Base-by-base conservation (phyloP, 2,329 filamentous ascomycete genomes). In the Cladosporium sp. region DNA sequence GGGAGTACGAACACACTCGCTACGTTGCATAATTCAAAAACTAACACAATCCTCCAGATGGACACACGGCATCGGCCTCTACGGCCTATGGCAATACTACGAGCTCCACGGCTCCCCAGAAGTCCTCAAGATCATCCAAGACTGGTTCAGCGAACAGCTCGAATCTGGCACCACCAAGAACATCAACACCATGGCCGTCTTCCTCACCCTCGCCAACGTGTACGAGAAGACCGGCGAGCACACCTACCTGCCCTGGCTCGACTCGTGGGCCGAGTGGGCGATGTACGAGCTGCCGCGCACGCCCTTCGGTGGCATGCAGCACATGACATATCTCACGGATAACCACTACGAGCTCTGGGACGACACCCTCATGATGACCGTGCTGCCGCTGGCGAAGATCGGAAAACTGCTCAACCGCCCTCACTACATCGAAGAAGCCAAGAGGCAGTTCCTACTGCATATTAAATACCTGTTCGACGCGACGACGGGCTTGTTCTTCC, bases 341-440 rank as follows among this genome's bases (percentile, higher is more conserved):
- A 92, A 94, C 76, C 83, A 88, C 67, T 84, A 91, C 75, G 89
- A 93, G 79, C 82, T 93, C 25, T 94, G 91, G 91, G 91, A 93
- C 70, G 91, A 94, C 75, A 94, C 91, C 6, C 82, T 94, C 53
- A 93, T 94, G 91, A 94, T 94, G 91, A 93, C 90, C 0, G 91
- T 92, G 6, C 80, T 93, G 77, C 91, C 91, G 1, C 82, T 93
- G 21, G 90, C 90, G 21, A 93, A 93, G 80, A 93, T 93, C 67
- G 91, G 91, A 0, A 83, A 88, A 64, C 80, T 92, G 4, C 83
- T 94, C 2, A 82, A 85, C 67, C 81, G 90, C 1, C 89, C 89
- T 0, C 85, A 90, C 69, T 94, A 94, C 74, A 81, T 93, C 28
- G 89, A 87, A 49, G 91, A 94, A 77, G 91, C 90, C 13, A 92